Evolutionary conservation across 1,139 yeast genomes (phyloP).

Genomic region (Hansenula lynferdii): DNA sequence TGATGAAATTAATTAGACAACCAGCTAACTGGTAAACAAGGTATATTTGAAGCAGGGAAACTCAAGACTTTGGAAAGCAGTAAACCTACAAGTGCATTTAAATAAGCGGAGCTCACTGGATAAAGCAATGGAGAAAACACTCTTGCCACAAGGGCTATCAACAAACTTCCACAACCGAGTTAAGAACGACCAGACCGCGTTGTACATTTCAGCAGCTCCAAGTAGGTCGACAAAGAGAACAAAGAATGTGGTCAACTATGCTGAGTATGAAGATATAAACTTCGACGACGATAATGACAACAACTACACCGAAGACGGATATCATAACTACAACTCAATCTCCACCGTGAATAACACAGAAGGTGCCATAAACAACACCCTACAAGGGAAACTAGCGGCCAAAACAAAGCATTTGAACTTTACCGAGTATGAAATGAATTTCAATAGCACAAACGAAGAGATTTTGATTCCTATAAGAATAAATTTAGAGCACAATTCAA

Average conservation of each 20-base stretch:
- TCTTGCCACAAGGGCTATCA: slow-evolving; percentile 69
- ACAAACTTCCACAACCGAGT: slow-evolving; percentile 67
- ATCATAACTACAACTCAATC: slow-evolving; percentile 4
- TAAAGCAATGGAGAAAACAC: slow-evolving; percentile 21
- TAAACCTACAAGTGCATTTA: too few species aligned
- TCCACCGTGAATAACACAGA: slow-evolving; percentile 8
- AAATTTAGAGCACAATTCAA: slow-evolving; percentile 64
- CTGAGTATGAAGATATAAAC: slow-evolving; percentile 77
- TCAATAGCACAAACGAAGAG: slow-evolving; percentile 31
- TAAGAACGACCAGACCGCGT: slow-evolving; percentile 59
- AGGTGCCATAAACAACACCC: slow-evolving; percentile 13
- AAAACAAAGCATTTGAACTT: slow-evolving; percentile 29
- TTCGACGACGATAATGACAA: slow-evolving; percentile 31
- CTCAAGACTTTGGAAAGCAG: too few species aligned
- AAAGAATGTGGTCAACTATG: slow-evolving; percentile 69
- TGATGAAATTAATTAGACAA: too few species aligned
- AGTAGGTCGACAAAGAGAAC: slow-evolving; percentile 79
- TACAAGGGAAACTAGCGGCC: slow-evolving; percentile 28
- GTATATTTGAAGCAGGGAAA: too few species aligned
- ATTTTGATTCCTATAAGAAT: slow-evolving; percentile 76
- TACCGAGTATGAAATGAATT: slow-evolving; percentile 27
- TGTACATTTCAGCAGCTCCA: slow-evolving; percentile 68
- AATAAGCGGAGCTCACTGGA: too few species aligned
- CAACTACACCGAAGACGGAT: slow-evolving; percentile 14
- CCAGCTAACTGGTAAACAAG: too few species aligned